A percentile compares a stretch with the other conserved stretches of the same genome.
phyloP scores from a whole-genome alignment of 2,329 filamentous ascomycete genomes.

The Hawksworthiomyces lignivorus region DNA sequence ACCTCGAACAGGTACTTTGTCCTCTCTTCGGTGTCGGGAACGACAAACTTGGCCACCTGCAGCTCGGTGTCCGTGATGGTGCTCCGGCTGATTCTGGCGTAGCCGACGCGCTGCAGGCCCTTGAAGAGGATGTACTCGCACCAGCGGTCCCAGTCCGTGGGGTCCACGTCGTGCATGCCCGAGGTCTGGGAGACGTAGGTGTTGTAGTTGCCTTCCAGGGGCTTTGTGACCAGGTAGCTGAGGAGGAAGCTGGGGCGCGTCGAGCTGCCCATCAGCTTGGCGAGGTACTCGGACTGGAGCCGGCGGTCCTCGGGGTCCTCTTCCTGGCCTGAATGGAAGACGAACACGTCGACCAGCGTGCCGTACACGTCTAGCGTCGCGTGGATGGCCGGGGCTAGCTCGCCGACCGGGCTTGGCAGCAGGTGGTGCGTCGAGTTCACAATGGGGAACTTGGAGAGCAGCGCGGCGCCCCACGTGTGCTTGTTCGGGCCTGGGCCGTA shows the following conservation, averaged over 20 bases:
- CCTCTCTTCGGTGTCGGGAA: conserved; percentile 51
- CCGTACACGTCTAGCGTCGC: conserved; percentile 95
- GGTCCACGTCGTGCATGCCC: conserved; percentile 93
- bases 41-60: conserved; percentile 90
- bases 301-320: conserved; percentile 89
- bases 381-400: conserved; percentile 91
- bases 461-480: conserved; percentile 91
- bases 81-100: conserved; percentile 78
- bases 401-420: conserved; percentile 84
- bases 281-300: conserved; percentile 77
- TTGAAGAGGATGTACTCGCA: conserved; percentile 99
- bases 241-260: conserved; percentile 76
- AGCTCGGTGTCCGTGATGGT: conserved; percentile 97
- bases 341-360: conserved; percentile 82
- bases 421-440: conserved; percentile 95
- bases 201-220: conserved; percentile 90
- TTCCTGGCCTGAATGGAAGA: conserved; percentile 98
- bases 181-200: conserved; percentile 81
- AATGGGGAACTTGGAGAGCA: conserved; percentile 93
- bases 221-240: conserved; percentile 87
- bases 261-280: conserved; percentile 78
- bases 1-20: conserved; percentile 44
- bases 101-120: conserved; percentile 73
- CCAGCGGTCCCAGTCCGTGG: conserved; percentile 92
- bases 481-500: conserved; percentile 97